Conservation (phyloP, 192 early-diverging fungal genomes). For the Cetraspora pellucida region DNA sequence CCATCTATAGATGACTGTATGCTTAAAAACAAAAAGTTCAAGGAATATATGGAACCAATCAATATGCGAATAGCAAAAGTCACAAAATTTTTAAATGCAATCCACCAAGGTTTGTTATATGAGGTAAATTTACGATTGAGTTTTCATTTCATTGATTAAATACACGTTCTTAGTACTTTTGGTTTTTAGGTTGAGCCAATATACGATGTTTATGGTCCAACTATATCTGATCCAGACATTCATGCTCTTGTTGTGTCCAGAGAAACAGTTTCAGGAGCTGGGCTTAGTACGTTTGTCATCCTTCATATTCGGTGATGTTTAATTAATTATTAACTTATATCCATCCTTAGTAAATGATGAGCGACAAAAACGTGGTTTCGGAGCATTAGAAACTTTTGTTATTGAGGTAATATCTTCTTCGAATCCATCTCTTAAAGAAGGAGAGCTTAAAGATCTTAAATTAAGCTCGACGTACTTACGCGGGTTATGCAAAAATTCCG, state of each 20-base stretch:
- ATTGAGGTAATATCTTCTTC: slow-evolving; percentile 70
- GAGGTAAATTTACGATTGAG: slow-evolving; percentile 38
- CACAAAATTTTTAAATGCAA: slow-evolving; percentile 55
- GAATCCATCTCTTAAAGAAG: slow-evolving; percentile 40
- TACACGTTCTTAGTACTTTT: background rate
- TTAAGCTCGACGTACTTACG: slow-evolving; percentile 83
- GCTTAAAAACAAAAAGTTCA: slow-evolving; percentile 71
- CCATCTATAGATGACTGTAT: slow-evolving; percentile 55
- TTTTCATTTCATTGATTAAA: background rate
- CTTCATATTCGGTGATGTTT: background rate
- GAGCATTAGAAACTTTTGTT: slow-evolving; percentile 63
- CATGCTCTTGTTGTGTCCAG: slow-evolving; percentile 80
- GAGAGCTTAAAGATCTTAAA: slow-evolving; percentile 60
- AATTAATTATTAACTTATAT: background rate
- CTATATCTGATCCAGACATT: slow-evolving; percentile 68
- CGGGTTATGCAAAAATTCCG: slow-evolving; percentile 32
- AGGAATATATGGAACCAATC: slow-evolving; percentile 68
- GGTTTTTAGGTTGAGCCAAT: slow-evolving; percentile 66
- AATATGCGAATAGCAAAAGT: slow-evolving; percentile 63
- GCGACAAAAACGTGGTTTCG: slow-evolving; percentile 56
- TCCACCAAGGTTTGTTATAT: slow-evolving; percentile 52
- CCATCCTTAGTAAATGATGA: slow-evolving; percentile 69
- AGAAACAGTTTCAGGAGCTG: slow-evolving; percentile 79
- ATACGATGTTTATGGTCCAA: slow-evolving; percentile 86
- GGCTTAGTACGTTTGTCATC: slow-evolving; percentile 59